A percentile compares a stretch with the other conserved stretches of the same genome.
Evolutionary conservation across 2,329 filamentous ascomycete genomes (phyloP).

Genomic region (Calonectria pseudoturangicola): DNA sequence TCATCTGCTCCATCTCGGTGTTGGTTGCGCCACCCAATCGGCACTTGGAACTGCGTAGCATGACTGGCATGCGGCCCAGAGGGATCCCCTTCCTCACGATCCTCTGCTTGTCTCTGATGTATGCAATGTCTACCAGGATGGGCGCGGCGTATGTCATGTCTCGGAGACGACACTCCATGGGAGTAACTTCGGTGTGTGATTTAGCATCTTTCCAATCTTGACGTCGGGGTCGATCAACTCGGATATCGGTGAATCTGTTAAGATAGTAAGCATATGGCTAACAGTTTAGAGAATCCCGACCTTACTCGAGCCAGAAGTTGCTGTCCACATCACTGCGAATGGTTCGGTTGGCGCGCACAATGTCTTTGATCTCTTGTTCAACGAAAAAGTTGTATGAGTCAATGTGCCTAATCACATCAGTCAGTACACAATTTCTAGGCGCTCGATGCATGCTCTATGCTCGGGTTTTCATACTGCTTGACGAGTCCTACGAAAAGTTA

Average conservation of each 20-base stretch:
- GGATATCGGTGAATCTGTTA: conserved; percentile 85
- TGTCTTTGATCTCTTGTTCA: conserved; percentile 97
- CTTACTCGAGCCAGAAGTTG: conserved; percentile 88
- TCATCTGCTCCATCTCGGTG: conserved; percentile 90
- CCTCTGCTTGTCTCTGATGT: conserved; percentile 86
- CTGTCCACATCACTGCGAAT: conserved; percentile 95
- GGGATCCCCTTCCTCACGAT: conserved; percentile 85
- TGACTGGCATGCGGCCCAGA: conserved; percentile 94
- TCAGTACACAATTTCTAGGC: conserved; percentile 37
- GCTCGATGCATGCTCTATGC: background rate
- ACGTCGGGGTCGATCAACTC: conserved; percentile 87
- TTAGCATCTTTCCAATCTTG: conserved; percentile 83
- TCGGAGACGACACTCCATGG: conserved; percentile 95
- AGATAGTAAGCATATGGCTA: conserved; percentile 47
- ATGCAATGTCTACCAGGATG: conserved; percentile 93
- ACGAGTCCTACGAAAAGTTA: conserved; percentile 77
- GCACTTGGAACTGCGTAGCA: conserved; percentile 97
- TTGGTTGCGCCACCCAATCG: conserved; percentile 89
- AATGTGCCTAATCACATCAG: conserved; percentile 76
- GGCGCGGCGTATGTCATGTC: conserved; percentile 99
- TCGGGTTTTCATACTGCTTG: conserved; percentile 78
- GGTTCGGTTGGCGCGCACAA: conserved; percentile 91
- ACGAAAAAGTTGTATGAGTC: conserved; percentile 99
- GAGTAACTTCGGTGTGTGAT: conserved; percentile 85
- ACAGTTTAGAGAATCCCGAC: conserved; percentile 42